Percentiles rank a stretch among this genome's conserved stretches.
phyloP scores from a whole-genome alignment of 208 protist genomes.

The Zelonia costaricensis region DNA sequence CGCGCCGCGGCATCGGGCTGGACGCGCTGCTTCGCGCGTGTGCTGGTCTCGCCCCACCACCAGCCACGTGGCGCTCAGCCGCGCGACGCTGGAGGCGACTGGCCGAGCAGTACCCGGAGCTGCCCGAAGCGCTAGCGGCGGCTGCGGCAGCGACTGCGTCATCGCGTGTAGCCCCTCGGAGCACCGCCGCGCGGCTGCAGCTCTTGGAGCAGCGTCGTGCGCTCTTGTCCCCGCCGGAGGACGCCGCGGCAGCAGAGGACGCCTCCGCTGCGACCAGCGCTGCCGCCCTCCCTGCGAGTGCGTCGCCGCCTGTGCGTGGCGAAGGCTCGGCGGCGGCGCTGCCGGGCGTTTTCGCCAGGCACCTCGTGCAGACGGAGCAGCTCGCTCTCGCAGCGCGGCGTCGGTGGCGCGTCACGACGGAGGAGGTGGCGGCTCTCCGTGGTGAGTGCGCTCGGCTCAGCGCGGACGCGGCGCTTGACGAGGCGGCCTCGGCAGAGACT shows the following conservation, averaged over 20 bases:
- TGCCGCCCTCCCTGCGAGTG: background rate
- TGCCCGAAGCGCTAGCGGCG: slow-evolving; percentile 11
- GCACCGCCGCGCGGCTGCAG: background rate
- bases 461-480: slow-evolving; percentile 1
- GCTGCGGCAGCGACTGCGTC: background rate
- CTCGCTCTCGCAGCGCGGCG: slow-evolving; percentile 21
- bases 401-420: slow-evolving; percentile 4
- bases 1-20: slow-evolving; percentile 1
- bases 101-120: slow-evolving; percentile 20
- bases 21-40: slow-evolving; percentile 14
- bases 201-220: background rate
- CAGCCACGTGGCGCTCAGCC: background rate
- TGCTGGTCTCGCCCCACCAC: background rate
- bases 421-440: slow-evolving; percentile 19
- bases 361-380: slow-evolving; percentile 24
- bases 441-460: slow-evolving; percentile 5
- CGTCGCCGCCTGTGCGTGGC: background rate
- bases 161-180: background rate
- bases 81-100: slow-evolving; percentile 22
- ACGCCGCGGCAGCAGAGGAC: background rate
- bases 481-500: slow-evolving; percentile 4
- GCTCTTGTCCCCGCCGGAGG: slow-evolving; percentile 3
- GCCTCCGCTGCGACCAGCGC: too few relatives aligned
- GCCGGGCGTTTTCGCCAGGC: background rate
- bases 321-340: background rate